These are phyloP conservation scores for Phylloporus sp. DNA, from an alignment of 768 basidiomycete species.

Conservation along the genomic window DNA sequence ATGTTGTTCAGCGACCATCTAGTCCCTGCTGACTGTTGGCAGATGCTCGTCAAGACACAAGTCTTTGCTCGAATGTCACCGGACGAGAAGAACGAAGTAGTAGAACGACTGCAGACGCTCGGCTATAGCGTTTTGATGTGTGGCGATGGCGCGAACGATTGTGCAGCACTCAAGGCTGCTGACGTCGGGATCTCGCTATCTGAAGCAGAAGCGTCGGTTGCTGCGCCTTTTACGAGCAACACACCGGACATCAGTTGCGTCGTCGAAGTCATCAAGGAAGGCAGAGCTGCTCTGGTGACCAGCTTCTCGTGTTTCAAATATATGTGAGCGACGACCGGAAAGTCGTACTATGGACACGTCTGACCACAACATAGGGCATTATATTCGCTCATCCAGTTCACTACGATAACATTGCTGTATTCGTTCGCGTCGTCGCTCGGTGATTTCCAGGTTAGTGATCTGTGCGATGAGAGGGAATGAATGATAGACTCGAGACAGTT, in stretches of 20 bases:
- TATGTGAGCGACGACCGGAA: constrained; percentile 57
- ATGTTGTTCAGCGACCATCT: constrained; percentile 7
- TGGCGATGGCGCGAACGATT: constrained; percentile 98
- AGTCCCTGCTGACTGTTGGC: constrained; percentile 1
- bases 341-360: not conserved
- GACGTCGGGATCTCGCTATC: constrained; percentile 96
- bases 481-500: constrained; percentile 49
- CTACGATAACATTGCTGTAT: constrained; percentile 93
- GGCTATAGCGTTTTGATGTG: constrained; percentile 99
- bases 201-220: constrained; percentile 97
- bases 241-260: constrained; percentile 95
- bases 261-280: constrained; percentile 94
- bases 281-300: constrained; percentile 91
- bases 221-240: constrained; percentile 93
- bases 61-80: constrained; percentile 99
- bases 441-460: constrained; percentile 77
- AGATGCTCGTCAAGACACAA: constrained; percentile 98
- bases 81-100: constrained; percentile 97
- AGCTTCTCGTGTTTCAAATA: constrained; percentile 99
- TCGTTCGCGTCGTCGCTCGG: constrained; percentile 95
- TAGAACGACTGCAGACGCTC: constrained; percentile 86
- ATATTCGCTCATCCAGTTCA: constrained; percentile 98
- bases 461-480: constrained; percentile 1
- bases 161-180: constrained; percentile 95
- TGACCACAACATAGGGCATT: constrained; percentile 64